Evolutionary conservation across 306 rosid genomes (phyloP).

Genomic region (Rosa chinensis): DNA sequence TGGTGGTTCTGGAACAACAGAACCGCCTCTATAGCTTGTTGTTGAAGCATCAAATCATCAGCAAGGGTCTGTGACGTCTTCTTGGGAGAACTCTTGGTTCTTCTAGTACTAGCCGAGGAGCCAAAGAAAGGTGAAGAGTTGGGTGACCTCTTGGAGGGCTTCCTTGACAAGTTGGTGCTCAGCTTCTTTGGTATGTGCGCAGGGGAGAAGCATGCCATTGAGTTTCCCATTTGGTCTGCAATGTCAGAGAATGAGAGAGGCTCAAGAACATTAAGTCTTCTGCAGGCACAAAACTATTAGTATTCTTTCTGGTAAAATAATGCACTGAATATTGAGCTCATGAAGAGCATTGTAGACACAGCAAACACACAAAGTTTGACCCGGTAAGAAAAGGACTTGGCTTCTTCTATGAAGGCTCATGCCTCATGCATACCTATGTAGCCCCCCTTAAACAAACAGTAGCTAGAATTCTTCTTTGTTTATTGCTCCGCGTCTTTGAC

Average conservation of each 20-base stretch:
- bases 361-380: constrained; percentile 21
- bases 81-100: constrained; percentile 7
- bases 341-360: not conserved
- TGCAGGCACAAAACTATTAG: not conserved
- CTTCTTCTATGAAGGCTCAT: not conserved
- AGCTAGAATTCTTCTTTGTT: not conserved
- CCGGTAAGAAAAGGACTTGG: not conserved
- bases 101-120: constrained; percentile 1
- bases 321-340: not conserved
- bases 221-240: constrained; percentile 25
- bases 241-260: not conserved
- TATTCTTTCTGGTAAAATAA: not conserved
- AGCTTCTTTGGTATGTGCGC: not conserved
- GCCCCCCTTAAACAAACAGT: not conserved
- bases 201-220: constrained; percentile 24
- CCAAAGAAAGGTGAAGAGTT: constrained; percentile 10
- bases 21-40: constrained; percentile 34
- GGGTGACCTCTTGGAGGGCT: constrained; percentile 8
- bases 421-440: not conserved
- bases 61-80: not conserved
- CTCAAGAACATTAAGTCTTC: not conserved
- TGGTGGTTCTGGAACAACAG: constrained; percentile 28
- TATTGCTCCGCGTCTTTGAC: not conserved
- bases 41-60: constrained; percentile 20
- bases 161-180: constrained; percentile 10